phyloP scores from a whole-genome alignment of 192 early-diverging fungal genomes.

The Mortierella hygrophila region DNA sequence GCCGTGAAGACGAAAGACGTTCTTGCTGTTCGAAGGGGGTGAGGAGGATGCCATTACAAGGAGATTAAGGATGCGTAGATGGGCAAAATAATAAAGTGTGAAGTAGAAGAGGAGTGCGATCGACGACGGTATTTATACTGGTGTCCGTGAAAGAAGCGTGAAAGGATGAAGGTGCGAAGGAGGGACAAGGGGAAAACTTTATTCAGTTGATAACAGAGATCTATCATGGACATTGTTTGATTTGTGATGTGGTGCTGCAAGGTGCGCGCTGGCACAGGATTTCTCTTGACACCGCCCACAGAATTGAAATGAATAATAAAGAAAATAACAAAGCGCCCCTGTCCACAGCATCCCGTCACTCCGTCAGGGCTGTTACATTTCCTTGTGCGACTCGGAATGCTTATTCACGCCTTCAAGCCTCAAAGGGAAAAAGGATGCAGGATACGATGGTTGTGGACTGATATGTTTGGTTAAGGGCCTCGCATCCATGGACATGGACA shows the following conservation, averaged over 20 bases:
- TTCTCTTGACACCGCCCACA: background rate
- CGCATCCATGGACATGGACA: background rate
- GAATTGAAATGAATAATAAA: slow-evolving; percentile 4
- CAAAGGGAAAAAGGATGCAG: too few relatives aligned
- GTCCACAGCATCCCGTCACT: too few relatives aligned
- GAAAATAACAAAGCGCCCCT: background rate
- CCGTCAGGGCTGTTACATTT: too few relatives aligned
- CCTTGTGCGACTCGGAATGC: too few relatives aligned
- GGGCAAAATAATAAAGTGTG: background rate
- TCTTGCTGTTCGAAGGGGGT: background rate
- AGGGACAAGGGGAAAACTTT: background rate
- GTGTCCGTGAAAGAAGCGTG: background rate
- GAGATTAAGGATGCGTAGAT: background rate
- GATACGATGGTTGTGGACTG: too few relatives aligned
- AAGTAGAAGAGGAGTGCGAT: background rate
- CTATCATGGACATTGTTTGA: background rate
- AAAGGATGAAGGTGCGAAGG: background rate
- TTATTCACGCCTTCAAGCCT: too few relatives aligned
- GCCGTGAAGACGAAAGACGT: slow-evolving; percentile 1
- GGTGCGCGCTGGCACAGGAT: background rate
- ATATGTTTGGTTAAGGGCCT: background rate
- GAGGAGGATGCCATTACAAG: background rate
- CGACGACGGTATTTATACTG: background rate
- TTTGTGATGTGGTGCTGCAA: background rate
- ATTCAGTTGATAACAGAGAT: slow-evolving; percentile 1